Conservation (phyloP, 305 asterid genomes). For the Fraxinus albicans region DNA sequence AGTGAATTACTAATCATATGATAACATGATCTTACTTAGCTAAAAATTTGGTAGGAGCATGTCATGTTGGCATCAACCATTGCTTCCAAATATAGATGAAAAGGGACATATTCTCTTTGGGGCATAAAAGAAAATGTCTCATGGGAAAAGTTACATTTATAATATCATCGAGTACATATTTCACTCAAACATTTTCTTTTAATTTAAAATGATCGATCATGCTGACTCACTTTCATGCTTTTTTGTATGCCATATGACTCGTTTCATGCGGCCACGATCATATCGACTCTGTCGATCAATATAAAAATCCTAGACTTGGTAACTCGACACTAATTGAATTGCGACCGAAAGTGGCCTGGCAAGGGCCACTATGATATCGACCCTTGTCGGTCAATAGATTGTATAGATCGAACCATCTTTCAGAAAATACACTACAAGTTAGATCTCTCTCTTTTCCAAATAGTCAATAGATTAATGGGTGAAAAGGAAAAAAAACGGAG, state of each 20-base stretch:
- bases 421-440: background rate
- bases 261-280: background rate
- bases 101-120: background rate
- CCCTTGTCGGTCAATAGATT: background rate
- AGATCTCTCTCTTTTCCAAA: background rate
- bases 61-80: slow-evolving; percentile 14
- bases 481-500: slow-evolving; percentile 29
- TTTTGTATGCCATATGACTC: background rate
- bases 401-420: background rate
- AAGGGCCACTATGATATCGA: background rate
- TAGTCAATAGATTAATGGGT: slow-evolving; percentile 8
- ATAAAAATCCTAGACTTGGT: no score
- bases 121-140: background rate
- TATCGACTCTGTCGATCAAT: background rate
- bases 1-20: background rate
- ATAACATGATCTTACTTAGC: slow-evolving; percentile 18
- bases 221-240: background rate
- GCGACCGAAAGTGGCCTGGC: background rate
- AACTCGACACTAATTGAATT: no score
- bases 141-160: background rate
- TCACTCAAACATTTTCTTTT: background rate
- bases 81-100: background rate
- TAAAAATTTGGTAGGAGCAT: background rate
- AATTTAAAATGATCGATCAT: background rate
- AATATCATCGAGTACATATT: background rate